These are phyloP conservation scores for Monilinia laxa DNA, from an alignment of 2,329 filamentous ascomycete species.

Conservation along the genomic window DNA sequence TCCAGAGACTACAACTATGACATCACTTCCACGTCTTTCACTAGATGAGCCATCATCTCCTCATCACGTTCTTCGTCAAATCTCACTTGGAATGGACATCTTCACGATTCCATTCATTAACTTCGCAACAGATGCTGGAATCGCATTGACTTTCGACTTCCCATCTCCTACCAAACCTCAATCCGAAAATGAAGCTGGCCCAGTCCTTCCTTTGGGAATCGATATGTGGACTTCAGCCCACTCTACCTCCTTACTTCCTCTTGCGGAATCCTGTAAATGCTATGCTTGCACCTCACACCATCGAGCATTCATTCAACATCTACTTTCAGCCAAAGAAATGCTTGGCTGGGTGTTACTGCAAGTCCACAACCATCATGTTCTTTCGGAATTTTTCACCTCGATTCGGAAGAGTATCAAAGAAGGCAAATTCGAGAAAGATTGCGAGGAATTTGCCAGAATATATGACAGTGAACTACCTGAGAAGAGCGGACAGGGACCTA, in stretches of 20 bases:
- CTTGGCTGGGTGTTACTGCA: conserved; percentile 91
- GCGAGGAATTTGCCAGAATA: conserved; percentile 45
- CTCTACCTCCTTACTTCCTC: conserved; percentile 60
- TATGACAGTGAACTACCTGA: conserved; percentile 74
- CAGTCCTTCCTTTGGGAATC: conserved; percentile 59
- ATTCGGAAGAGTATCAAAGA: conserved; percentile 64
- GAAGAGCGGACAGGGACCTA: conserved; percentile 74
- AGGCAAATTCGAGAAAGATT: conserved; percentile 57
- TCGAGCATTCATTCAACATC: conserved; percentile 81
- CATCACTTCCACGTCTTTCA: conserved; percentile 68
- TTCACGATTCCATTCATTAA: conserved; percentile 76
- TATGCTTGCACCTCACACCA: conserved; percentile 84
- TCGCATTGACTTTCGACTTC: conserved; percentile 79
- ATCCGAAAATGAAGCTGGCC: conserved; percentile 25
- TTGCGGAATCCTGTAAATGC: conserved; percentile 68
- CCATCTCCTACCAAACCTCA: conserved; percentile 45
- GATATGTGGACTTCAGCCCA: conserved; percentile 73
- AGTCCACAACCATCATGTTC: conserved; percentile 79
- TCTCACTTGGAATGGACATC: conserved; percentile 76
- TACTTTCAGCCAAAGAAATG: conserved; percentile 92
- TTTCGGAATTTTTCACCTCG: conserved; percentile 70
- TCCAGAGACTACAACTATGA: conserved; percentile 53
- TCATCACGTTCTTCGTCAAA: conserved; percentile 72
- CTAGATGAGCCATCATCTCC: conserved; percentile 70
- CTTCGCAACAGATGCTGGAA: conserved; percentile 74